phyloP scores from a whole-genome alignment of 129 eudicot genomes.

The Sambucus nigra region DNA sequence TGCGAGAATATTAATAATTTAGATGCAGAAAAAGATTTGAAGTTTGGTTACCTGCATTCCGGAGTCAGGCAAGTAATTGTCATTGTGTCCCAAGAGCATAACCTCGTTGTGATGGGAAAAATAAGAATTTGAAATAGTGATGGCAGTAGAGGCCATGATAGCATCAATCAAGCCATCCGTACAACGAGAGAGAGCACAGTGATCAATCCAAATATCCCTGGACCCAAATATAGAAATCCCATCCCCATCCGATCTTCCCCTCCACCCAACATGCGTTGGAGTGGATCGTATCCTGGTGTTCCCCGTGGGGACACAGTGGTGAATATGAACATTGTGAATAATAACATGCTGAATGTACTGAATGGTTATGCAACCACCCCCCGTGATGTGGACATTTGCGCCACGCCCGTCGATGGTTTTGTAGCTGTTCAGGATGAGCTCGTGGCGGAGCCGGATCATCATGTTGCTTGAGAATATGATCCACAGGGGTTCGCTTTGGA shows the following conservation, averaged over 20 bases:
- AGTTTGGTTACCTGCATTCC: slow-evolving; percentile 95
- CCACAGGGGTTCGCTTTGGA: slow-evolving; percentile 88
- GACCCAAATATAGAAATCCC: slow-evolving; percentile 70
- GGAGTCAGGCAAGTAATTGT: slow-evolving; percentile 52
- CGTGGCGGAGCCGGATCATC: slow-evolving; percentile 73
- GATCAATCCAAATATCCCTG: slow-evolving; percentile 83
- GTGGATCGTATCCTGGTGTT: slow-evolving; percentile 69
- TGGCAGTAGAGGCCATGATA: slow-evolving; percentile 79
- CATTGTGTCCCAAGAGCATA: slow-evolving; percentile 82
- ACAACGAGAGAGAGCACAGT: slow-evolving; percentile 73
- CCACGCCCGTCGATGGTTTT: slow-evolving; percentile 97
- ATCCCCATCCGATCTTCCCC: slow-evolving; percentile 91
- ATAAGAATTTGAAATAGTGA: slow-evolving; percentile 72
- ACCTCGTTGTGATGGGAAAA: slow-evolving; percentile 76
- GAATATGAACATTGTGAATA: slow-evolving; percentile 64
- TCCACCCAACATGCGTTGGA: slow-evolving; percentile 68
- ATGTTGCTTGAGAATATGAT: slow-evolving; percentile 57
- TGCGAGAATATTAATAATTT: too few relatives aligned
- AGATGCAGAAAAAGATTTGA: too few relatives aligned
- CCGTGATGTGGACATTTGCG: slow-evolving; percentile 67
- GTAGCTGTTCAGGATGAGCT: slow-evolving; percentile 64
- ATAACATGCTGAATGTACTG: slow-evolving; percentile 74
- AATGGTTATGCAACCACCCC: slow-evolving; percentile 77
- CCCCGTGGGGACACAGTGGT: slow-evolving; percentile 68
- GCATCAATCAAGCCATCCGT: slow-evolving; percentile 81